These are phyloP conservation scores for Lichtheimia hyalospora DNA, from an alignment of 371 early-diverging fungal genomes.

Conservation along the genomic window DNA sequence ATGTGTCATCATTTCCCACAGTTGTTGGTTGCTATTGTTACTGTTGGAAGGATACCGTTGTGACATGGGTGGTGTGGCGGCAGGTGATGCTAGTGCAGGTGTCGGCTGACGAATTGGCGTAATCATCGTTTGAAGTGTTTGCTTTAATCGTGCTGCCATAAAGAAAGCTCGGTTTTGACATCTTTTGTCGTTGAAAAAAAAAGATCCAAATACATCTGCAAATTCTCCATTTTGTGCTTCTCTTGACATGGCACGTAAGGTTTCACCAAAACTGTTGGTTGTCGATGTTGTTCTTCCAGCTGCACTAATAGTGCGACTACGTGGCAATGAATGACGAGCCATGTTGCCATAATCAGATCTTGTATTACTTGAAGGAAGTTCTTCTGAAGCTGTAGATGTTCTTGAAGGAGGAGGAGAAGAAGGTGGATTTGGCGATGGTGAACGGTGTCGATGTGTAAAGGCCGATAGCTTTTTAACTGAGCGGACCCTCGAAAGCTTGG, in stretches of 20 bases:
- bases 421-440: conserved; percentile 18
- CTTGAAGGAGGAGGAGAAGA: conserved; percentile 5
- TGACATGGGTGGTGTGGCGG: conserved; percentile 14
- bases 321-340: conserved; percentile 5
- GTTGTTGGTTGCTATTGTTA: conserved; percentile 15
- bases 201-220: conserved; percentile 40
- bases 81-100: conserved; percentile 11
- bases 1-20: conserved; percentile 41
- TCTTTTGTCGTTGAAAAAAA: conserved; percentile 49
- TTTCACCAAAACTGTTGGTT: conserved; percentile 33
- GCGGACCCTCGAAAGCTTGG: conserved; percentile 32
- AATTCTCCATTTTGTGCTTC: conserved; percentile 36
- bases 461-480: conserved; percentile 30
- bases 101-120: conserved; percentile 1
- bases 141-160: conserved; percentile 44
- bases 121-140: conserved; percentile 23
- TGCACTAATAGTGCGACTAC: conserved; percentile 10
- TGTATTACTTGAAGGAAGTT: conserved; percentile 8
- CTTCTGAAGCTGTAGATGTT: not conserved
- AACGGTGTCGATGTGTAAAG: conserved; percentile 14
- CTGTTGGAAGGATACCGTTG: not conserved
- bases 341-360: conserved; percentile 6
- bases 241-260: conserved; percentile 37
- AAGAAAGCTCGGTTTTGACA: conserved; percentile 49
- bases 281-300: not conserved